Evolutionary conservation across 768 basidiomycete genomes (phyloP).

Genomic region (Amanita pseudoporphyria): DNA sequence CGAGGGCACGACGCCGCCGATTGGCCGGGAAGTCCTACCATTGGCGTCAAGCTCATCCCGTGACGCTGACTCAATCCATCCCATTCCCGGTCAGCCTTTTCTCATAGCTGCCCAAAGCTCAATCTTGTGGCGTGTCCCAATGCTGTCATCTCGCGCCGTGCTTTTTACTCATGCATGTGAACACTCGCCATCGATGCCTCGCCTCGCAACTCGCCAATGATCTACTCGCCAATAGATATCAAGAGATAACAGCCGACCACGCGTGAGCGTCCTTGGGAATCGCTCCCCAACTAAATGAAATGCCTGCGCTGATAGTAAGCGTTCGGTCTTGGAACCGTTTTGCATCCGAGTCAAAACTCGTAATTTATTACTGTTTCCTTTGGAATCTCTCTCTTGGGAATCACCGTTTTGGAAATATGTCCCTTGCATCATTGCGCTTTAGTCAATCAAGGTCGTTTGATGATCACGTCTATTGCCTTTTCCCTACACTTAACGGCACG

Average conservation of each 20-base stretch:
- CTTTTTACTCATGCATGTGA: slow-evolving; percentile 7
- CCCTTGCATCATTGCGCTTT: slow-evolving; percentile 1
- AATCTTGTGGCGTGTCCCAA: background rate
- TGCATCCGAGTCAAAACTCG: background rate
- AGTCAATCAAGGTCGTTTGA: background rate
- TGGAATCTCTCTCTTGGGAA: slow-evolving; percentile 1
- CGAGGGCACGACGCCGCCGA: background rate
- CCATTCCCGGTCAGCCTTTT: background rate
- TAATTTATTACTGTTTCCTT: background rate
- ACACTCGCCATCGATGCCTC: background rate
- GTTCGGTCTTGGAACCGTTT: background rate
- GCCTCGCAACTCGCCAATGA: background rate
- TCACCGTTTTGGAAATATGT: background rate
- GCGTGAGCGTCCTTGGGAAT: background rate
- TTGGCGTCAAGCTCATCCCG: background rate
- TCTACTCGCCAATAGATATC: background rate
- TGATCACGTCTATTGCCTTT: slow-evolving; percentile 4
- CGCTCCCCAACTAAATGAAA: too few relatives aligned
- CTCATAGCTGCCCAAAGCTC: background rate
- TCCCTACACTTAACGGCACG: background rate
- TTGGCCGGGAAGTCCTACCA: background rate
- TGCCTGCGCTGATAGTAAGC: background rate
- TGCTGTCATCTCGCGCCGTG: background rate
- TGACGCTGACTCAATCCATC: background rate
- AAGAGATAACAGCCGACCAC: background rate